Conservation (phyloP, 2,329 filamentous ascomycete genomes). For the Nothomitra cinnamomea region DNA sequence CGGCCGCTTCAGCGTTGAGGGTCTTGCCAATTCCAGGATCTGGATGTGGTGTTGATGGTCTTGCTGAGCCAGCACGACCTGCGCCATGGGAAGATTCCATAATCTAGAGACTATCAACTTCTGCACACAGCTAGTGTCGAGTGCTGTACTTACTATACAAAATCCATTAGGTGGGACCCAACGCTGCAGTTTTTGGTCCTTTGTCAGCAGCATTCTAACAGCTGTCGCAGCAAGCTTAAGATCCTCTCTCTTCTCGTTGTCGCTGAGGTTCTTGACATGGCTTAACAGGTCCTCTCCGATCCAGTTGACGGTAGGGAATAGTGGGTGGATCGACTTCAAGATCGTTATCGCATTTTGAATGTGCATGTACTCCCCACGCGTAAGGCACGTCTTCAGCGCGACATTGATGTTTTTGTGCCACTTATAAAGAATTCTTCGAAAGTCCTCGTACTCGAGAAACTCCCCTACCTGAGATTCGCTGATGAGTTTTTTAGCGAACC, state of each 20-base stretch:
- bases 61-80: conserved; percentile 13
- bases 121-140: background rate
- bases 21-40: conserved; percentile 24
- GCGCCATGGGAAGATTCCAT: background rate
- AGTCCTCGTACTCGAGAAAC: conserved; percentile 71
- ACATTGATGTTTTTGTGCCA: conserved; percentile 76
- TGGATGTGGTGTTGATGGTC: conserved; percentile 26
- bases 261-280: conserved; percentile 43
- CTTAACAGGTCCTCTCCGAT: conserved; percentile 57
- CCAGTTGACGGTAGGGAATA: conserved; percentile 80
- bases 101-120: conserved; percentile 2
- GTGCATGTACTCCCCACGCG: conserved; percentile 85
- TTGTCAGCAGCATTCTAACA: conserved; percentile 51
- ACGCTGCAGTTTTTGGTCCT: conserved; percentile 34
- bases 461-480: conserved; percentile 48
- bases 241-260: conserved; percentile 49
- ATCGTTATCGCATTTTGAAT: conserved; percentile 90
- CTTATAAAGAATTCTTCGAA: conserved; percentile 67
- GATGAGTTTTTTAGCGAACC: conserved; percentile 62
- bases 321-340: conserved; percentile 60
- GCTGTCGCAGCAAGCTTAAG: conserved; percentile 58
- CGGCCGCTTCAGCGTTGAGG: conserved; percentile 37
- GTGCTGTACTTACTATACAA: conserved; percentile 37
- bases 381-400: conserved; percentile 67
- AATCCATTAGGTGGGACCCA: conserved; percentile 66